phyloP scores from a whole-genome alignment of 305 asterid genomes.

The Ajuga reptans region DNA sequence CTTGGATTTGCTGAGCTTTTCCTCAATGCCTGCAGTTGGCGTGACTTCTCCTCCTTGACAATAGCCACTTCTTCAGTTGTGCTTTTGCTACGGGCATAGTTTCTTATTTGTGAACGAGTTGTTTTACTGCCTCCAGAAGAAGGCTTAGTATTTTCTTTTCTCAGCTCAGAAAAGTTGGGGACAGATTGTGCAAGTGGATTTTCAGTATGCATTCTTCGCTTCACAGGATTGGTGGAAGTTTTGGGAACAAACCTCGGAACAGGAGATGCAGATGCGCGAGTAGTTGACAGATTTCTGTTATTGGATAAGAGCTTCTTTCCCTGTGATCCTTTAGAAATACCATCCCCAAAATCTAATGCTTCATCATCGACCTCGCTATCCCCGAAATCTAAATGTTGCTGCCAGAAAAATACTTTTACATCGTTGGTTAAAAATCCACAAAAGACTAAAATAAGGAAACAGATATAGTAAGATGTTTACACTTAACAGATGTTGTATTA shows the following conservation, averaged over 20 bases:
- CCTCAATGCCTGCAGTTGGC: constrained; percentile 46
- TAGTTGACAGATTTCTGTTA: constrained; percentile 42
- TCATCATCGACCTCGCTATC: constrained; percentile 63
- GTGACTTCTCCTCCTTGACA: constrained; percentile 63
- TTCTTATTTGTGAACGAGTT: constrained; percentile 51
- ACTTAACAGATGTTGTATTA: constrained; percentile 18
- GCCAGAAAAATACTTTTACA: constrained; percentile 47
- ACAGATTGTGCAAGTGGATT: constrained; percentile 83
- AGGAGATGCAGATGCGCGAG: constrained; percentile 46
- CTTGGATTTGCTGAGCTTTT: constrained; percentile 48
- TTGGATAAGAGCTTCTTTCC: constrained; percentile 51
- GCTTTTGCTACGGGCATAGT: constrained; percentile 59
- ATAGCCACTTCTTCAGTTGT: constrained; percentile 42
- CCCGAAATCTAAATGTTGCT: constrained; percentile 61
- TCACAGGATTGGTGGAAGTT: constrained; percentile 45
- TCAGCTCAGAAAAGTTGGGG: constrained; percentile 42
- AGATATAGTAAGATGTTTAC: constrained; percentile 10
- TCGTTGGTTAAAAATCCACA: constrained; percentile 48
- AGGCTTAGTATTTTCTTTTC: constrained; percentile 77
- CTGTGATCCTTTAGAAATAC: constrained; percentile 36
- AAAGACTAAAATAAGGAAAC: constrained; percentile 28
- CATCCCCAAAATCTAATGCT: constrained; percentile 45
- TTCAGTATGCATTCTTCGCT: constrained; percentile 63
- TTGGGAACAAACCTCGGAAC: constrained; percentile 49
- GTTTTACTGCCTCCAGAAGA: constrained; percentile 55